Conservation (phyloP, 306 rosid genomes). For the Acacia acuminata region DNA sequence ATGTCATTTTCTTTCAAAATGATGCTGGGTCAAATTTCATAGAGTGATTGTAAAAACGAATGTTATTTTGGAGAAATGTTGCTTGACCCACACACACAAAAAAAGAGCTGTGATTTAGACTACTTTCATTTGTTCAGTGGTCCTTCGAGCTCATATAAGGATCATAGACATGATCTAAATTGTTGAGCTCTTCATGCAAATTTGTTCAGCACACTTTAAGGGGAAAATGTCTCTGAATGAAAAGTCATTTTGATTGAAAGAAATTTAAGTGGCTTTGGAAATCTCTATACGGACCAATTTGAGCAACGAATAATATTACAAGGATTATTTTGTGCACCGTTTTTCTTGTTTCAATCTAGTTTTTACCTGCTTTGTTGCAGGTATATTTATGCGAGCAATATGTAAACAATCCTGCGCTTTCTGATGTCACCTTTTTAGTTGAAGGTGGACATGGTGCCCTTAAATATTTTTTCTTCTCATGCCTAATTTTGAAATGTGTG, state of each 20-base stretch:
- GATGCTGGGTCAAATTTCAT: background rate
- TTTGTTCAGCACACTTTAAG: background rate
- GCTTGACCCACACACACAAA: background rate
- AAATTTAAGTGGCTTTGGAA: background rate
- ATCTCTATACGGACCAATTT: background rate
- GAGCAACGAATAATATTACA: background rate
- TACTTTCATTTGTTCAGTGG: background rate
- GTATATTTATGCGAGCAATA: constrained; percentile 71
- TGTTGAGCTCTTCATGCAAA: background rate
- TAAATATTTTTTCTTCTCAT: background rate
- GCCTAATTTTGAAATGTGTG: background rate
- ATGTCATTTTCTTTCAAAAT: background rate
- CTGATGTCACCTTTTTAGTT: constrained; percentile 85
- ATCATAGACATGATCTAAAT: background rate
- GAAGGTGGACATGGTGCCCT: constrained; percentile 58
- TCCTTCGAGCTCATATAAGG: background rate
- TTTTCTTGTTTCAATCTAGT: background rate
- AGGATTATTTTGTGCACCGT: background rate
- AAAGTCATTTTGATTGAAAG: background rate
- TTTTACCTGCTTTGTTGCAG: constrained; percentile 43
- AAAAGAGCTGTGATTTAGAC: background rate
- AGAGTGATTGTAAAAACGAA: background rate
- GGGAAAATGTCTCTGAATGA: background rate
- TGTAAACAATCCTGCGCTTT: constrained; percentile 69
- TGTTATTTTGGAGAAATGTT: background rate